Percentiles rank a stretch among this genome's conserved stretches.
Evolutionary conservation across 805 yeast genomes (phyloP).

Genomic region (Dipodascus albidus): DNA sequence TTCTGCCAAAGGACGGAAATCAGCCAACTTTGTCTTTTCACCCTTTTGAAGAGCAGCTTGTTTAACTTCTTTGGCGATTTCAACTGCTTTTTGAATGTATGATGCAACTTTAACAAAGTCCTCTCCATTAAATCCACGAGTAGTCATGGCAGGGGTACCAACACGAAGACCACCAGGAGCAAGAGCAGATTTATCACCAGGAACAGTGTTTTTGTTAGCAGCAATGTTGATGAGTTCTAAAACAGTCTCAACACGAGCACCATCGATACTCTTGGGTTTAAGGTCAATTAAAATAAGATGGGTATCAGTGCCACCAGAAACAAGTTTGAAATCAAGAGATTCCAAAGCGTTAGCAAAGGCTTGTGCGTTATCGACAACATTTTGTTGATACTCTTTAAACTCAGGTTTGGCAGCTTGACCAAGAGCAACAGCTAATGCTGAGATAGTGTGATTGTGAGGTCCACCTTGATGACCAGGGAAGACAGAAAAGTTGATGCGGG

Average conservation of each 20-base stretch:
- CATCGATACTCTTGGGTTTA: conserved; percentile 73
- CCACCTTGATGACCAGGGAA: conserved; percentile 99
- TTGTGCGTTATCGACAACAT: conserved; percentile 73
- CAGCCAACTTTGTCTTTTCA: conserved; percentile 41
- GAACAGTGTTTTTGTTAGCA: conserved; percentile 90
- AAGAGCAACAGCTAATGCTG: conserved; percentile 91
- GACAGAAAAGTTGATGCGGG: conserved; percentile 87
- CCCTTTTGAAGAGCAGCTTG: conserved; percentile 57
- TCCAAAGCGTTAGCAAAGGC: conserved; percentile 59
- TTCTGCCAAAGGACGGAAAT: conserved; percentile 61
- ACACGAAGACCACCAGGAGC: conserved; percentile 95
- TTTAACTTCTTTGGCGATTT: conserved; percentile 50
- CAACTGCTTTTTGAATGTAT: conserved; percentile 70
- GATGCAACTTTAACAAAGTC: conserved; percentile 76
- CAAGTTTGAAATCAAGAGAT: conserved; percentile 60
- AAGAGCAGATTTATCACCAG: conserved; percentile 91
- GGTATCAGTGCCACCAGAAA: conserved; percentile 89
- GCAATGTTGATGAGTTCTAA: conserved; percentile 89
- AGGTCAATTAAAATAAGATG: conserved; percentile 82
- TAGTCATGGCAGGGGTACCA: conserved; percentile 98
- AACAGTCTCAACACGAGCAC: conserved; percentile 89
- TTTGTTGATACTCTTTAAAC: conserved; percentile 73
- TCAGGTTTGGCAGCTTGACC: conserved; percentile 87
- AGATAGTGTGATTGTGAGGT: conserved; percentile 96
- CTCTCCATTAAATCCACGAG: conserved; percentile 73